These are phyloP conservation scores for Chrysosporium queenslandicum DNA, from an alignment of 2,329 filamentous ascomycete genomes.

Conservation along the genomic window DNA sequence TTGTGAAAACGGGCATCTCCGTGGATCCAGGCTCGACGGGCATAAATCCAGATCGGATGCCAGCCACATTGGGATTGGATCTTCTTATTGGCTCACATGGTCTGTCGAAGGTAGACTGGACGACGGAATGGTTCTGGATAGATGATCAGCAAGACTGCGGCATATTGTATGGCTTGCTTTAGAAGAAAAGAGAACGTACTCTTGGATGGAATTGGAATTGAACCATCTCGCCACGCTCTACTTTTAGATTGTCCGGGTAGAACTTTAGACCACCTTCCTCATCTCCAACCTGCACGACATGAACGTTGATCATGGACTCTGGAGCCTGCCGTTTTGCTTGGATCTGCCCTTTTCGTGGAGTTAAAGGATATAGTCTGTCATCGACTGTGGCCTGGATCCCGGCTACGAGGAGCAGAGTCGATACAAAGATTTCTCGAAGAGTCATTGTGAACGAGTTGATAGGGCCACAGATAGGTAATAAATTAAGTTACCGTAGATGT, in stretches of 20 bases:
- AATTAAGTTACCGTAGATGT: too few relatives aligned
- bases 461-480: too few relatives aligned
- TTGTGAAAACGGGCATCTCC: slow-evolving; percentile 57
- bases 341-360: neutral
- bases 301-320: slow-evolving; percentile 33
- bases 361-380: slow-evolving; percentile 6
- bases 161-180: neutral
- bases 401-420: slow-evolving; percentile 3
- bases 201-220: slow-evolving; percentile 45
- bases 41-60: slow-evolving; percentile 50
- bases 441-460: slow-evolving; percentile 7
- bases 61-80: slow-evolving; percentile 44
- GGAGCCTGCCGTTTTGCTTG: slow-evolving; percentile 1
- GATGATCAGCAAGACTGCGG: neutral
- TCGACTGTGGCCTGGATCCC: slow-evolving; percentile 6
- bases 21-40: slow-evolving; percentile 42
- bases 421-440: slow-evolving; percentile 5
- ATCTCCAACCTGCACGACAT: slow-evolving; percentile 56
- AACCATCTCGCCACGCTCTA: slow-evolving; percentile 46
- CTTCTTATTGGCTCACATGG: slow-evolving; percentile 55
- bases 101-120: slow-evolving; percentile 56
- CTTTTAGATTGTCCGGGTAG: slow-evolving; percentile 56
- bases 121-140: slow-evolving; percentile 60
- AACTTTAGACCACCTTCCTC: slow-evolving; percentile 48
- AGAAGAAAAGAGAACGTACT: slow-evolving; percentile 22